These are phyloP conservation scores for Sarcomyxa edulis DNA, from an alignment of 768 basidiomycete genomes.

Conservation along the genomic window DNA sequence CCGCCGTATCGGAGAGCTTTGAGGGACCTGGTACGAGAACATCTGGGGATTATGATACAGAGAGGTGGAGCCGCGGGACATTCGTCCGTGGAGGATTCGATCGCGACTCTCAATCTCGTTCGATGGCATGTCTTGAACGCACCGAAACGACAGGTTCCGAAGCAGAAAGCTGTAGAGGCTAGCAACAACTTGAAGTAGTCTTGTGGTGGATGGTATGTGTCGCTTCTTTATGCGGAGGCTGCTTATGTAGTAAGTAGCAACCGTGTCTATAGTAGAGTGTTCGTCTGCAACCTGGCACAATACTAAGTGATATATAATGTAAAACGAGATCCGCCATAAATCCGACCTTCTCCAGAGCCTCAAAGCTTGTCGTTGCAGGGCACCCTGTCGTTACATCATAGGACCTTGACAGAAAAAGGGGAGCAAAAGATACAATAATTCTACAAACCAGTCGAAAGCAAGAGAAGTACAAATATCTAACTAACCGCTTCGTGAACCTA, in stretches of 20 bases:
- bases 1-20: slow-evolving; percentile 80
- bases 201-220: too few species aligned
- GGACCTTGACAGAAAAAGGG: slow-evolving; percentile 34
- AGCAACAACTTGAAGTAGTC: background rate
- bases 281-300: too few species aligned
- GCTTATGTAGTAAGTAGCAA: too few species aligned
- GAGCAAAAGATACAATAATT: slow-evolving; percentile 14
- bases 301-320: too few species aligned
- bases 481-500: slow-evolving; percentile 71
- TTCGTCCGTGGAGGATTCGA: slow-evolving; percentile 86
- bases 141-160: slow-evolving; percentile 24
- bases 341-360: too few species aligned
- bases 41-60: slow-evolving; percentile 80
- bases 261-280: too few species aligned
- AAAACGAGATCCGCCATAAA: too few species aligned
- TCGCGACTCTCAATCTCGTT: slow-evolving; percentile 84
- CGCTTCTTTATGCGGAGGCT: too few species aligned
- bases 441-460: slow-evolving; percentile 11
- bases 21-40: slow-evolving; percentile 81
- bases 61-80: slow-evolving; percentile 74
- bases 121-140: slow-evolving; percentile 74
- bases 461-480: slow-evolving; percentile 27
- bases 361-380: too few species aligned
- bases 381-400: slow-evolving; percentile 35
- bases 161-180: background rate